A percentile compares a stretch with the other conserved stretches of the same genome.
These are phyloP conservation scores for Omphalea diandra DNA, from an alignment of 441 rosid species.

Conservation along the genomic window DNA sequence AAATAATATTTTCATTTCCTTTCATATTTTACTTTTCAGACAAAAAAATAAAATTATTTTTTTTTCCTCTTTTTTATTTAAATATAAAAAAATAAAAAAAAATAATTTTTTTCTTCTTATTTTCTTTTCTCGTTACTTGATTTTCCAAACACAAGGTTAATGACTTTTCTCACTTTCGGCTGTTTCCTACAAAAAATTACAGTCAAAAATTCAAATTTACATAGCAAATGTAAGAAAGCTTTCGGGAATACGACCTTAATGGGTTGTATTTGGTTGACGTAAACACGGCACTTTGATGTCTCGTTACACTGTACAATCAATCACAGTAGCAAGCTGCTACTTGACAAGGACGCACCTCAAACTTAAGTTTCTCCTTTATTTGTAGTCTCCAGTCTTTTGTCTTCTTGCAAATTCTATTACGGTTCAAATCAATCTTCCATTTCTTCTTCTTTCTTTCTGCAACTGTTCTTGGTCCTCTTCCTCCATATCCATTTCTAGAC, in stretches of 20 bases:
- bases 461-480: background rate
- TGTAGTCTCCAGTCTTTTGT: background rate
- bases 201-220: too few relatives aligned
- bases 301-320: background rate
- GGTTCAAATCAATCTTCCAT: background rate
- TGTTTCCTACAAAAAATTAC: too few relatives aligned
- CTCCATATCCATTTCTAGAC: slow-evolving; percentile 27
- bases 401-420: background rate
- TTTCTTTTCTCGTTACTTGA: too few relatives aligned
- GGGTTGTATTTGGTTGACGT: background rate
- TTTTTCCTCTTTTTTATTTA: too few relatives aligned
- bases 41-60: too few relatives aligned
- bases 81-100: too few relatives aligned
- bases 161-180: too few relatives aligned
- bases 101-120: too few relatives aligned
- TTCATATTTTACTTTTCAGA: too few relatives aligned
- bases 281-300: background rate
- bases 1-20: too few relatives aligned
- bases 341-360: background rate
- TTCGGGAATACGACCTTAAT: background rate
- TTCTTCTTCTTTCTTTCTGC: background rate
- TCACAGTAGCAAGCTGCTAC: background rate
- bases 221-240: background rate
- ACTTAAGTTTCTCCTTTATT: background rate
- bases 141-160: too few relatives aligned